Evolutionary conservation across 2,329 filamentous ascomycete genomes (phyloP).

Genomic region (Capronia coronata): DNA sequence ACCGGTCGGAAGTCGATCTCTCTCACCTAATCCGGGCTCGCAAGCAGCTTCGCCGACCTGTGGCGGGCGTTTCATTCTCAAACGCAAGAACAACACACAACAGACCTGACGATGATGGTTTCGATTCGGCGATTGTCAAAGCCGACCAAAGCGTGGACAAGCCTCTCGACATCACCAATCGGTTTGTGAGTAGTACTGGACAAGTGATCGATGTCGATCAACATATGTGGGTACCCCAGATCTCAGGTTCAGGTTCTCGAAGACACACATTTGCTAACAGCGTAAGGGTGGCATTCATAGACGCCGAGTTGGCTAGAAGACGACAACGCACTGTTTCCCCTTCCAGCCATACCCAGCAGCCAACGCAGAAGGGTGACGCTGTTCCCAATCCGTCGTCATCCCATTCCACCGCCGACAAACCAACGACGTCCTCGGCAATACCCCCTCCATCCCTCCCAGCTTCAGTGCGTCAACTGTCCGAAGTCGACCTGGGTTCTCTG

Average conservation of each 20-base stretch:
- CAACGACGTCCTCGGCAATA: no score
- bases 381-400: no score
- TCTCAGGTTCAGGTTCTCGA: constrained; percentile 4
- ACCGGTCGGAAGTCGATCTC: constrained; percentile 11
- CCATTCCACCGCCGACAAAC: no score
- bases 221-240: constrained; percentile 53
- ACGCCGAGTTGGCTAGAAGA: constrained; percentile 57
- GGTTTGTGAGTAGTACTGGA: constrained; percentile 55
- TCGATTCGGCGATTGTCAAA: constrained; percentile 5
- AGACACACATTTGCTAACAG: constrained; percentile 47
- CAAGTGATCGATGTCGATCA: constrained; percentile 53
- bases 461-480: constrained; percentile 50
- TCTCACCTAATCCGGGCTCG: constrained; percentile 14
- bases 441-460: constrained; percentile 34
- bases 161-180: constrained; percentile 41
- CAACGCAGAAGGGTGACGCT: constrained; percentile 6
- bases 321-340: constrained; percentile 20
- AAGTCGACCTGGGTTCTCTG: constrained; percentile 50
- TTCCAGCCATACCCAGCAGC: constrained; percentile 25
- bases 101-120: background rate
- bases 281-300: constrained; percentile 62
- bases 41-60: constrained; percentile 12
- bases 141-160: constrained; percentile 23
- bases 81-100: constrained; percentile 5
- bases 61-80: constrained; percentile 22